Conservation (phyloP, 495 filamentous ascomycete genomes). For the Annulohypoxylon nitens region DNA sequence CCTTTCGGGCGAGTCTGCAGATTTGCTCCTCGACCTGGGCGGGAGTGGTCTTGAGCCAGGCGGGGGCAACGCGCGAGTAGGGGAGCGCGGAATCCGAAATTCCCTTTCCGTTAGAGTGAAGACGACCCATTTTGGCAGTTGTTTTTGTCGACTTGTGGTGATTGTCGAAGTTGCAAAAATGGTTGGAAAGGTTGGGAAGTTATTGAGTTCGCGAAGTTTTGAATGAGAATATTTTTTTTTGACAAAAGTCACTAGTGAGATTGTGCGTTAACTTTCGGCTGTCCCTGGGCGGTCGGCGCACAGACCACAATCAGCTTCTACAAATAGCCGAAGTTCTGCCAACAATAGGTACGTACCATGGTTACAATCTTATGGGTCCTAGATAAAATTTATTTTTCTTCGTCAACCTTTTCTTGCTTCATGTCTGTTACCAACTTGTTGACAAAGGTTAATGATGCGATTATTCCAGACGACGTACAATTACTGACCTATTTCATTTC, state of each 20-base stretch:
- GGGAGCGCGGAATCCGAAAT: constrained; percentile 94
- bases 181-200: constrained; percentile 42
- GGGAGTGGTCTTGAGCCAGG: constrained; percentile 92
- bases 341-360: not conserved
- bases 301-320: not conserved
- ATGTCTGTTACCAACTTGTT: not conserved
- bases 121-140: constrained; percentile 87
- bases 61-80: constrained; percentile 90
- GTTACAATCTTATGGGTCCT: not conserved
- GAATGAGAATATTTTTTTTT: constrained; percentile 34
- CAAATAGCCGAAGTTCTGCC: not conserved
- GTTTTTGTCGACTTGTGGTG: constrained; percentile 52
- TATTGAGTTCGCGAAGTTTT: constrained; percentile 34
- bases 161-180: constrained; percentile 51
- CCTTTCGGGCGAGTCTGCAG: constrained; percentile 98
- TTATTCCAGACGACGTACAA: not conserved
- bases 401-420: constrained; percentile 3
- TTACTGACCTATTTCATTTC: not conserved
- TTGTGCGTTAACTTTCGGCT: constrained; percentile 44
- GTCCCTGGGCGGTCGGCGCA: constrained; percentile 20
- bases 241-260: constrained; percentile 37
- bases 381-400: constrained; percentile 8
- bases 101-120: constrained; percentile 99
- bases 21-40: constrained; percentile 98
- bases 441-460: not conserved